Evolutionary conservation across 345 rosid genomes (phyloP).

Genomic region (Dipteronia sinensis): DNA sequence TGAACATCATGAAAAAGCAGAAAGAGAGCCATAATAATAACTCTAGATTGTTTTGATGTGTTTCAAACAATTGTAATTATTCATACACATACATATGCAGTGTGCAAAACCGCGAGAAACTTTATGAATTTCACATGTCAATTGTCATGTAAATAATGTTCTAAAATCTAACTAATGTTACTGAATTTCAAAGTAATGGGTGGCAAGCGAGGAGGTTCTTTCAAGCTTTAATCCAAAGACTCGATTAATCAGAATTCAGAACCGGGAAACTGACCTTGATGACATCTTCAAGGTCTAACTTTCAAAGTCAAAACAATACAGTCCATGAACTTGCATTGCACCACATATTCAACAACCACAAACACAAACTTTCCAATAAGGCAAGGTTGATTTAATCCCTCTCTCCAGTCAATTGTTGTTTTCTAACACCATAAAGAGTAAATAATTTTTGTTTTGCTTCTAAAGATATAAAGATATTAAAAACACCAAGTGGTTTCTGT

Average conservation of each 20-base stretch:
- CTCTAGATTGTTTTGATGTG: neutral
- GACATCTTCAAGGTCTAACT: neutral
- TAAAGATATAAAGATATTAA: too few relatives aligned
- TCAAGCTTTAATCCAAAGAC: neutral
- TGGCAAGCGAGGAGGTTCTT: neutral
- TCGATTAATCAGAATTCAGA: neutral
- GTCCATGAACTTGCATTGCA: neutral
- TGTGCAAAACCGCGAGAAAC: neutral
- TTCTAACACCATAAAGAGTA: neutral
- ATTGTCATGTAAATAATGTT: neutral
- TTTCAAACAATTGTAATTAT: neutral
- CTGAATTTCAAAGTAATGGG: neutral
- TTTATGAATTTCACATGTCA: neutral
- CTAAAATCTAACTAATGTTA: neutral
- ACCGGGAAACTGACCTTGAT: neutral
- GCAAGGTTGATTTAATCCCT: neutral
- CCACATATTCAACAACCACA: too few relatives aligned
- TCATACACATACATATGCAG: neutral
- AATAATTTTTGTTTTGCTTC: neutral
- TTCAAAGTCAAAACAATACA: neutral
- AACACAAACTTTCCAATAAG: neutral
- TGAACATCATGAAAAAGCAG: neutral
- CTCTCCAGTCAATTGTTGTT: neutral
- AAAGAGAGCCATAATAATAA: neutral
- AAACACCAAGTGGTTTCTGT: too few relatives aligned